phyloP scores from a whole-genome alignment of 192 early-diverging fungal species.

The Haplosporangium gracile region DNA sequence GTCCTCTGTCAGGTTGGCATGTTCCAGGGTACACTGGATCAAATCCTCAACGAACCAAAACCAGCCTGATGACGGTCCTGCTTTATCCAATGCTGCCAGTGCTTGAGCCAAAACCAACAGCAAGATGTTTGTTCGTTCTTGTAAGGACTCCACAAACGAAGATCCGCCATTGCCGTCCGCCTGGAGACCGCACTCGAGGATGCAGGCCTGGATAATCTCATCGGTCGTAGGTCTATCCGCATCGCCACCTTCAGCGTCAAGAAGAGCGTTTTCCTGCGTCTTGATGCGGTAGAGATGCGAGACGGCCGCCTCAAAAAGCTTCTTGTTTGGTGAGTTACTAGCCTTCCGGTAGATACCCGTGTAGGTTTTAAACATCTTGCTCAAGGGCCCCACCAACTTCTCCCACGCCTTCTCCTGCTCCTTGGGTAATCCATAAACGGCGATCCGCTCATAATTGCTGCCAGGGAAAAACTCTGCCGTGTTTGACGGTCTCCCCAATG shows the following conservation, averaged over 20 bases:
- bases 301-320: conserved; percentile 43
- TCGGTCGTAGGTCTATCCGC: neutral
- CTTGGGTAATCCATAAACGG: conserved; percentile 20
- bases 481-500: conserved; percentile 4
- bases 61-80: conserved; percentile 27
- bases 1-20: neutral
- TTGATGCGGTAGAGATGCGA: conserved; percentile 45
- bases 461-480: neutral
- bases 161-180: conserved; percentile 27
- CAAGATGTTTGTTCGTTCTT: conserved; percentile 23
- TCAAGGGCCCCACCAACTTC: neutral
- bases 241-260: neutral
- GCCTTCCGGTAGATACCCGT: conserved; percentile 1
- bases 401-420: conserved; percentile 26
- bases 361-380: neutral
- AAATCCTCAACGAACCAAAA: conserved; percentile 55
- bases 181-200: conserved; percentile 50
- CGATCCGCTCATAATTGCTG: neutral
- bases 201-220: conserved; percentile 37
- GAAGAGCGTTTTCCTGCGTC: neutral
- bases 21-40: conserved; percentile 2
- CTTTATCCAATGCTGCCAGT: neutral
- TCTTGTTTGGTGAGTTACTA: conserved; percentile 25
- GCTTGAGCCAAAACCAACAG: conserved; percentile 12
- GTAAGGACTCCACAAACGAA: conserved; percentile 30